Conservation (phyloP, 441 rosid species). For the Pelargonium citronellum region DNA sequence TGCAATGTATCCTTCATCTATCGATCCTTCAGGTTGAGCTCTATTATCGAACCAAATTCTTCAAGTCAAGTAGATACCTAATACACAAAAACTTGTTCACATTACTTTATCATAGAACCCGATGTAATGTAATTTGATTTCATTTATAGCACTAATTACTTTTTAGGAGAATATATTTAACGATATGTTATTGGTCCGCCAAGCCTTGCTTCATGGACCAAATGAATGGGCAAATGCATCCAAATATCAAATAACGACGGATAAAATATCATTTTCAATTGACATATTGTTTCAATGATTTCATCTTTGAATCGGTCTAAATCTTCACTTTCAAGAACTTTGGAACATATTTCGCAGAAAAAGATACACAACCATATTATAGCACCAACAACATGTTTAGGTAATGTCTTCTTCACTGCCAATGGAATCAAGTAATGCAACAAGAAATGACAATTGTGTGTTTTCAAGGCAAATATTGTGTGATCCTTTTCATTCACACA, state of each 20-base stretch:
- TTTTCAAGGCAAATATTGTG: not conserved
- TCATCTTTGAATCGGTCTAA: not conserved
- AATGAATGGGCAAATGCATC: slow-evolving; percentile 9
- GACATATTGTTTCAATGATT: not conserved
- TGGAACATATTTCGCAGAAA: not conserved
- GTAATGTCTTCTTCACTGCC: not conserved
- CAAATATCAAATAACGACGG: slow-evolving; percentile 2
- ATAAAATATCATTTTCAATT: slow-evolving; percentile 6
- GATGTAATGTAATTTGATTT: no score
- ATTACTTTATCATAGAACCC: no score
- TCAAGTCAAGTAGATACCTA: not conserved
- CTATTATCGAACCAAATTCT: slow-evolving; percentile 13
- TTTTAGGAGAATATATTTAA: not conserved
- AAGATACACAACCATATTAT: not conserved
- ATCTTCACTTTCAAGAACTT: not conserved
- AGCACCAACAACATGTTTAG: not conserved
- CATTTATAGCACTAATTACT: no score
- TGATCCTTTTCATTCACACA: not conserved
- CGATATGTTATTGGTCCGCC: not conserved
- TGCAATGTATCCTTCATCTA: no score
- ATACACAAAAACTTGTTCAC: no score
- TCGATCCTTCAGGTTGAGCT: slow-evolving; percentile 16
- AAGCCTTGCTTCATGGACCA: not conserved
- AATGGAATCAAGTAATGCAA: not conserved
- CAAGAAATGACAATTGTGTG: slow-evolving; percentile 18